These are phyloP conservation scores for Mycena vulgaris DNA, from an alignment of 768 basidiomycete genomes.

Conservation along the genomic window DNA sequence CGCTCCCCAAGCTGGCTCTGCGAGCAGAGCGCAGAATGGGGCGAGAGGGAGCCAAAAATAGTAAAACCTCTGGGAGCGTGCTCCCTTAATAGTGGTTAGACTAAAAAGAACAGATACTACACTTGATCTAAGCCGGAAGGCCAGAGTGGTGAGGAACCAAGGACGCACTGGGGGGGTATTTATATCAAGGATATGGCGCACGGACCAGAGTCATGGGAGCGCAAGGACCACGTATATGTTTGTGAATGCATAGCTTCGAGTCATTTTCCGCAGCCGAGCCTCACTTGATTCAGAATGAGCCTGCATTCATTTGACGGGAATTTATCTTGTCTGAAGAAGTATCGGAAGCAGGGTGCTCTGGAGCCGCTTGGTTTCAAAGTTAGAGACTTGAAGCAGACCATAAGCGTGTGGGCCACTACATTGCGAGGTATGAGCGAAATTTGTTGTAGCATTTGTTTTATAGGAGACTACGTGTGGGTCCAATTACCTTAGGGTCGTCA, in stretches of 20 bases:
- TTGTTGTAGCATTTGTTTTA: no score
- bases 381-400: no score
- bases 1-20: neutral
- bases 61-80: slow-evolving; percentile 6
- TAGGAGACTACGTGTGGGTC: no score
- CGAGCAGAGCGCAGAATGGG: slow-evolving; percentile 4
- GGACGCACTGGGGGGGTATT: neutral
- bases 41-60: slow-evolving; percentile 25
- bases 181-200: slow-evolving; percentile 2
- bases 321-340: no score
- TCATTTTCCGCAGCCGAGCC: neutral
- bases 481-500: neutral
- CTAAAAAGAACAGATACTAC: slow-evolving; percentile 30
- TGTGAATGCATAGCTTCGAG: neutral
- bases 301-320: no score
- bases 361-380: no score
- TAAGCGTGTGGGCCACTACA: no score
- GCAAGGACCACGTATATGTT: no score
- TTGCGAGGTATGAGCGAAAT: no score
- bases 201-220: no score
- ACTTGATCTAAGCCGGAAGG: slow-evolving; percentile 25
- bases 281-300: no score
- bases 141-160: slow-evolving; percentile 1
- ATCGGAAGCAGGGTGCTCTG: no score
- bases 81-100: slow-evolving; percentile 15